These are phyloP conservation scores for Lactifluus hygrophoroides DNA, from an alignment of 768 basidiomycete genomes.

Conservation along the genomic window DNA sequence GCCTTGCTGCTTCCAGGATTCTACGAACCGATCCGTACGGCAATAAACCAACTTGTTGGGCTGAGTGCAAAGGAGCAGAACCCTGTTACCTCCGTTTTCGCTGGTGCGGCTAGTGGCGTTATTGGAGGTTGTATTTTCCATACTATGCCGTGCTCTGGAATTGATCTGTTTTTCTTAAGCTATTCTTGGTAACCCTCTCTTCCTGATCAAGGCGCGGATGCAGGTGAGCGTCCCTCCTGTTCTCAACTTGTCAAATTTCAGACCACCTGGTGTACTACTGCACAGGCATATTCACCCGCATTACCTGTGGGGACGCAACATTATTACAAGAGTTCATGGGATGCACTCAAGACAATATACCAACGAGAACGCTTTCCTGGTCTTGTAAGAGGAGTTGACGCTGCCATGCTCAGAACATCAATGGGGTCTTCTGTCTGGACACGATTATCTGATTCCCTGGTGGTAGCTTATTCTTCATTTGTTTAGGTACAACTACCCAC, in stretches of 20 bases:
- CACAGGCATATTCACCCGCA: conserved; percentile 85
- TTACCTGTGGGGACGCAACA: conserved; percentile 94
- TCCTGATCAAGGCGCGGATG: conserved; percentile 96
- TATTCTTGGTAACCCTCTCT: conserved; percentile 79
- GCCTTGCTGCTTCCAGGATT: conserved; percentile 51
- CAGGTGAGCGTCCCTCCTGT: conserved; percentile 43
- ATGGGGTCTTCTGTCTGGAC: conserved; percentile 78
- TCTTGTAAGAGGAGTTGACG: conserved; percentile 83
- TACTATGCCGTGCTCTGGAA: not conserved
- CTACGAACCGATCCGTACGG: conserved; percentile 83
- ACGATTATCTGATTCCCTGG: not conserved
- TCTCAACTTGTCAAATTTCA: not conserved
- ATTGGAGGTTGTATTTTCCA: conserved; percentile 58
- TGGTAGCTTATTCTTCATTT: not conserved
- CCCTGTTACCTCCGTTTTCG: conserved; percentile 67
- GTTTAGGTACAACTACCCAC: conserved; percentile 87
- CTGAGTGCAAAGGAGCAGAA: conserved; percentile 54
- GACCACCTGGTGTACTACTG: not conserved
- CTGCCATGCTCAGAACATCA: conserved; percentile 86
- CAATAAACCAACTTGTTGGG: conserved; percentile 63
- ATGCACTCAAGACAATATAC: conserved; percentile 77
- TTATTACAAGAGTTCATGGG: conserved; percentile 74
- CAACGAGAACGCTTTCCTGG: conserved; percentile 70
- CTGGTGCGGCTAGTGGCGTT: conserved; percentile 85
- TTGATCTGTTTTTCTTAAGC: conserved; percentile 33